Percentiles rank a stretch among this genome's conserved stretches.
Conservation (phyloP, 768 basidiomycete species). For the Candolleomyces aberdarensis region DNA sequence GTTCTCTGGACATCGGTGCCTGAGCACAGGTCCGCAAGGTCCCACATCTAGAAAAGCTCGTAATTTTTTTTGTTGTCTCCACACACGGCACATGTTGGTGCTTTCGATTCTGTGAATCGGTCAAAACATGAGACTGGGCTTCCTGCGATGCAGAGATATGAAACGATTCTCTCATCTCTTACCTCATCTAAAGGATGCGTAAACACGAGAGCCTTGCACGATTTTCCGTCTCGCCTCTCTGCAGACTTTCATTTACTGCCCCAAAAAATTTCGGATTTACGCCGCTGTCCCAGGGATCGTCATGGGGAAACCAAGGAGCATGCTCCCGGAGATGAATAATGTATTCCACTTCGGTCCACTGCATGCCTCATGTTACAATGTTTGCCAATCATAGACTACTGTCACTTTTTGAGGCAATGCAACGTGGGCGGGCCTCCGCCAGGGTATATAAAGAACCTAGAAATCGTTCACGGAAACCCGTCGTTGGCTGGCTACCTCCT, state of each 20-base stretch:
- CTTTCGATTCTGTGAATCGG: neutral
- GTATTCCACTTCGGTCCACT: neutral
- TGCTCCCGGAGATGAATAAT: neutral
- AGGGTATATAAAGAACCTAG: constrained; percentile 1
- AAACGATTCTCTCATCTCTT: neutral
- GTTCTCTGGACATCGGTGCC: too few species aligned
- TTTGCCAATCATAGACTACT: constrained; percentile 1
- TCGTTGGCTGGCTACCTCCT: constrained; percentile 3
- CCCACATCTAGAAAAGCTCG: too few species aligned
- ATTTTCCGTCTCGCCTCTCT: neutral
- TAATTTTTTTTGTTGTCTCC: too few species aligned
- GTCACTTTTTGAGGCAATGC: neutral
- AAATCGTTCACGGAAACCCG: neutral
- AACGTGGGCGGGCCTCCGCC: neutral
- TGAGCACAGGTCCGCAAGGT: too few species aligned
- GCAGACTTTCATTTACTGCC: neutral
- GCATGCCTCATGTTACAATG: neutral
- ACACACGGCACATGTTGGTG: too few species aligned
- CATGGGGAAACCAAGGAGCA: neutral
- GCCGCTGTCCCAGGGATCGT: neutral
- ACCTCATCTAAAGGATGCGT: neutral
- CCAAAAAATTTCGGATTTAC: constrained; percentile 1
- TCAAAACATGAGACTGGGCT: neutral
- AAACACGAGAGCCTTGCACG: neutral
- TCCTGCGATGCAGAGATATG: neutral